Evolutionary conservation across 2,329 filamentous ascomycete species (phyloP).

Genomic region (Penicillium sp.): DNA sequence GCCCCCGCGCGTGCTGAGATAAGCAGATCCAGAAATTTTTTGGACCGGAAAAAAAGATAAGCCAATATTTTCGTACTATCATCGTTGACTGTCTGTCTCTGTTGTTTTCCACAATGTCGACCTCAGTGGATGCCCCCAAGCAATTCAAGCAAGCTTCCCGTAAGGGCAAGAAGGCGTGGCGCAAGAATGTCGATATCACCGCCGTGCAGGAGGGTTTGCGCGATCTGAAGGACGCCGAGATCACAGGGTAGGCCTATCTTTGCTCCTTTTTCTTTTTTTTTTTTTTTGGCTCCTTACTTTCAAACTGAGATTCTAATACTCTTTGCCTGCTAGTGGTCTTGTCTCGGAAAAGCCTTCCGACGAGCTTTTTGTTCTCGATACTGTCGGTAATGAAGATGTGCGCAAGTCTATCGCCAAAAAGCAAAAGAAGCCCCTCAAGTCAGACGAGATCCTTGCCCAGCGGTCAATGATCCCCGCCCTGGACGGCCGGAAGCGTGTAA

Average conservation of each 20-base stretch:
- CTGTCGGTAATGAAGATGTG: constrained; percentile 66
- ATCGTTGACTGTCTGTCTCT: constrained; percentile 2
- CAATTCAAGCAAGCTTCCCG: constrained; percentile 86
- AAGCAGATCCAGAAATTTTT: constrained; percentile 36
- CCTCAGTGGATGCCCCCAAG: constrained; percentile 60
- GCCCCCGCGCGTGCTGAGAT: constrained; percentile 32
- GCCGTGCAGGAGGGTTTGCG: constrained; percentile 81
- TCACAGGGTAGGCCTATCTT: constrained; percentile 66
- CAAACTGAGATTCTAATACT: constrained; percentile 15
- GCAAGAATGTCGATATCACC: constrained; percentile 94
- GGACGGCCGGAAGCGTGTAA: constrained; percentile 71
- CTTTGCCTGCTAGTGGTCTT: constrained; percentile 64
- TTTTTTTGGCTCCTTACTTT: neutral
- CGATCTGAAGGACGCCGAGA: constrained; percentile 82
- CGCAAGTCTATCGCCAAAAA: constrained; percentile 64
- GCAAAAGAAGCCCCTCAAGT: constrained; percentile 82
- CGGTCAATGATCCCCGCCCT: constrained; percentile 81
- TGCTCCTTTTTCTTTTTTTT: neutral
- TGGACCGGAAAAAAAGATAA: constrained; percentile 28
- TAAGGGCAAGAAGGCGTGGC: constrained; percentile 98
- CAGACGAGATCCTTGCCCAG: constrained; percentile 85
- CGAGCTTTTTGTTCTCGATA: constrained; percentile 83
- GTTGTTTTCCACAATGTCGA: constrained; percentile 33
- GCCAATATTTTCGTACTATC: constrained; percentile 16
- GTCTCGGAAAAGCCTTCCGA: constrained; percentile 78